Evolutionary conservation across 306 rosid genomes (phyloP).

Genomic region (Citrullus amarus): DNA sequence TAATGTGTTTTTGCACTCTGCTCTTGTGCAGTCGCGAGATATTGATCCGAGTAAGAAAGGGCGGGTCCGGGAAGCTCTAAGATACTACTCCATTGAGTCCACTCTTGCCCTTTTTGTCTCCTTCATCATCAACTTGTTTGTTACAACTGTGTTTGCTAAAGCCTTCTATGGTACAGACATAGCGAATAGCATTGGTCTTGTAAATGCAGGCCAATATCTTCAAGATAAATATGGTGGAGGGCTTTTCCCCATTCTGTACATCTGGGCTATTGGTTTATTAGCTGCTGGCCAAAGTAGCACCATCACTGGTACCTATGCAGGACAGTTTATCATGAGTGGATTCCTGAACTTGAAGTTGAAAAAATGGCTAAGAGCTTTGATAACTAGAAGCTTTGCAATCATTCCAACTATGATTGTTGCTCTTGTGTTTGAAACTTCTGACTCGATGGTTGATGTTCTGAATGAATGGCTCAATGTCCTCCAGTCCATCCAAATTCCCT

Average conservation of each 20-base stretch:
- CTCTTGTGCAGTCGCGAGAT: conserved; percentile 86
- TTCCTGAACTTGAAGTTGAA: conserved; percentile 75
- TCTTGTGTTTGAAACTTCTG: conserved; percentile 64
- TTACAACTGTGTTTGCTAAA: conserved; percentile 88
- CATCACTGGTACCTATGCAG: conserved; percentile 95
- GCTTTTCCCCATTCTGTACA: conserved; percentile 65
- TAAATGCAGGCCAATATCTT: conserved; percentile 85
- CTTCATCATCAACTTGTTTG: conserved; percentile 69
- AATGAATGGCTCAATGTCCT: conserved; percentile 99
- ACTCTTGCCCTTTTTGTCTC: conserved; percentile 68
- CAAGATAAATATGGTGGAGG: conserved; percentile 92
- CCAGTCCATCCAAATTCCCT: conserved; percentile 93
- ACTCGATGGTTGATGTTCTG: conserved; percentile 51
- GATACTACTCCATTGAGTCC: conserved; percentile 82
- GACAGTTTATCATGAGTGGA: conserved; percentile 99
- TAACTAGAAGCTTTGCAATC: conserved; percentile 81
- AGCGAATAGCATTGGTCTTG: conserved; percentile 72
- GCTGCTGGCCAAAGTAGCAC: conserved; percentile 99
- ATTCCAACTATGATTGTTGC: conserved; percentile 84
- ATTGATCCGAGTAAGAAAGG: conserved; percentile 53
- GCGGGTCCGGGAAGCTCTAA: conserved; percentile 85
- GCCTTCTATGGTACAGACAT: conserved; percentile 67
- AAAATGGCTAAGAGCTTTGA: conserved; percentile 85
- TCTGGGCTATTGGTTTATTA: conserved; percentile 87
- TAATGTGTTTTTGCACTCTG: conserved; percentile 90